A percentile compares a stretch with the other conserved stretches of the same genome.
These are phyloP conservation scores for Yarrowia hollandica DNA, from an alignment of 805 yeast genomes.

Conservation along the genomic window DNA sequence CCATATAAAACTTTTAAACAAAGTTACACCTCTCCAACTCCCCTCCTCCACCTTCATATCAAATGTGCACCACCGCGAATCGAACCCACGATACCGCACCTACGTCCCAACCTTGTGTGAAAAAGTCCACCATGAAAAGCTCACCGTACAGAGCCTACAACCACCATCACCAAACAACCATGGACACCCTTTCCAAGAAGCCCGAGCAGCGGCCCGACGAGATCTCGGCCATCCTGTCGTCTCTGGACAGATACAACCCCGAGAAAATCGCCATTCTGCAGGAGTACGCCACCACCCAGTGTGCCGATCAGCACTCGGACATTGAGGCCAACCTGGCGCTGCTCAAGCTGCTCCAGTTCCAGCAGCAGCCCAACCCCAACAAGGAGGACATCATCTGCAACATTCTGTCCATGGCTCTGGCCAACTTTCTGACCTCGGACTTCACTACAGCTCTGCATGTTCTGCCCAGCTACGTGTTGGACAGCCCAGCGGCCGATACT, in stretches of 20 bases:
- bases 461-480: constrained; percentile 46
- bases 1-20: too few relatives aligned
- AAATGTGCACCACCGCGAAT: background rate
- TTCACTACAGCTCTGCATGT: constrained; percentile 49
- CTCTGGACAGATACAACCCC: constrained; percentile 49
- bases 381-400: constrained; percentile 46
- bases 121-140: background rate
- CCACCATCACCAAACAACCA: background rate
- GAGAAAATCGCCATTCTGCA: constrained; percentile 48
- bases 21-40: too few relatives aligned
- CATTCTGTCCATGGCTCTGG: constrained; percentile 46
- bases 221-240: constrained; percentile 45
- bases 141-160: background rate
- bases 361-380: constrained; percentile 40
- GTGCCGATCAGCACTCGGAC: constrained; percentile 44
- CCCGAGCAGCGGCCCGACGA: constrained; percentile 43
- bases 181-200: constrained; percentile 28
- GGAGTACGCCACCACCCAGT: constrained; percentile 48
- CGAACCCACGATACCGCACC: background rate
- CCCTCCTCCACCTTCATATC: too few relatives aligned
- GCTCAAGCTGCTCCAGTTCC: constrained; percentile 47
- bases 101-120: constrained; percentile 7
- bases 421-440: constrained; percentile 47
- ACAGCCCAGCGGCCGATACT: constrained; percentile 35
- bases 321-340: constrained; percentile 50